Conservation (phyloP, 176 grass and related monocot genomes). For the Triticum urartu region DNA sequence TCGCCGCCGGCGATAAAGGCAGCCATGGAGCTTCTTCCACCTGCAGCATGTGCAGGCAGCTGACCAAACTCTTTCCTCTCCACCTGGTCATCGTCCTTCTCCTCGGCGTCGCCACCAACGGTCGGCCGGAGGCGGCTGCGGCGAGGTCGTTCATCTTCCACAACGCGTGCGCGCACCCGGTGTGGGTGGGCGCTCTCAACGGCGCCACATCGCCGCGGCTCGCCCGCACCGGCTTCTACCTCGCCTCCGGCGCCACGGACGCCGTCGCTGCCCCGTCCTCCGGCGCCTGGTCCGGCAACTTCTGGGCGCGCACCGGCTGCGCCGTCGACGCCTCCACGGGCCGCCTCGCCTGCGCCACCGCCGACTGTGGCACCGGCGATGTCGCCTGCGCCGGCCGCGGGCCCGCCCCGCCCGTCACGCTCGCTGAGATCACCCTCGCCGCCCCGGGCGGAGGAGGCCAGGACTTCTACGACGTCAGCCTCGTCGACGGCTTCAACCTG, state of each 20-base stretch:
- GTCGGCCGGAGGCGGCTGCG: slow-evolving; percentile 20
- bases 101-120: background rate
- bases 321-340: background rate
- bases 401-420: slow-evolving; percentile 1
- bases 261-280: slow-evolving; percentile 36
- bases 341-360: slow-evolving; percentile 7
- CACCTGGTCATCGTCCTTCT: background rate
- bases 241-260: slow-evolving; percentile 30
- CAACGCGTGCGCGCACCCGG: slow-evolving; percentile 52
- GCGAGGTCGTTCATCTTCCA: slow-evolving; percentile 47
- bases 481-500: slow-evolving; percentile 78
- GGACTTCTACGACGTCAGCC: slow-evolving; percentile 96
- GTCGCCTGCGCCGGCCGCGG: background rate
- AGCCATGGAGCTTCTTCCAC: background rate
- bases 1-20: background rate
- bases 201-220: slow-evolving; percentile 42
- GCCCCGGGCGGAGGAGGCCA: background rate
- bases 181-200: slow-evolving; percentile 62
- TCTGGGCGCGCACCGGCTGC: slow-evolving; percentile 66
- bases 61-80: background rate
- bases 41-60: background rate
- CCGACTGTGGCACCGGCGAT: slow-evolving; percentile 1
- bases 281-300: slow-evolving; percentile 55
- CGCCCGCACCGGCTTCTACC: slow-evolving; percentile 52
- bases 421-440: slow-evolving; percentile 9